Percentiles rank a stretch among this genome's conserved stretches.
phyloP scores from a whole-genome alignment of 305 asterid species.

The Fraxinus sp. region DNA sequence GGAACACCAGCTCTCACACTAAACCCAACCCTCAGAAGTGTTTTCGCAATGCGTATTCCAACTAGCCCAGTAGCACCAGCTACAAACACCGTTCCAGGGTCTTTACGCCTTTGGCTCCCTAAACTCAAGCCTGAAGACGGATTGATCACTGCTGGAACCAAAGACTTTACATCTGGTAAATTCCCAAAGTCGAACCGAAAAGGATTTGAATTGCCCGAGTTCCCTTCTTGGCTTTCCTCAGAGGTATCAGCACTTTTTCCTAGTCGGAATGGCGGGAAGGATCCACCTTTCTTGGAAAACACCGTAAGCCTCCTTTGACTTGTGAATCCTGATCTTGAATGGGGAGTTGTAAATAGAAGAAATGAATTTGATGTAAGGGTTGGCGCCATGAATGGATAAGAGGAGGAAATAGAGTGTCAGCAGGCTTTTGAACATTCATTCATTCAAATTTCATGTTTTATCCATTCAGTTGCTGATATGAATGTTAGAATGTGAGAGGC shows the following conservation, averaged over 20 bases:
- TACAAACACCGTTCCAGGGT: constrained; percentile 80
- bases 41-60: constrained; percentile 82
- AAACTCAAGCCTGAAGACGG: constrained; percentile 56
- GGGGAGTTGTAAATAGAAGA: constrained; percentile 52
- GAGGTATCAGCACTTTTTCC: constrained; percentile 29
- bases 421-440: constrained; percentile 16
- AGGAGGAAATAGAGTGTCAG: constrained; percentile 11
- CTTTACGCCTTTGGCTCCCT: constrained; percentile 58
- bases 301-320: constrained; percentile 40
- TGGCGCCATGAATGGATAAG: constrained; percentile 59
- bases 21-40: constrained; percentile 74
- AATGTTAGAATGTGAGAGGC: constrained; percentile 29
- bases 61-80: constrained; percentile 91
- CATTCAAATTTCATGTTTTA: constrained; percentile 21
- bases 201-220: constrained; percentile 41
- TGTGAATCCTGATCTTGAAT: constrained; percentile 36
- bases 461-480: constrained; percentile 19
- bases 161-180: constrained; percentile 54
- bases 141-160: constrained; percentile 53
- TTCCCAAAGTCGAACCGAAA: constrained; percentile 65
- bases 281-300: constrained; percentile 47
- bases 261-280: constrained; percentile 28
- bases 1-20: constrained; percentile 96
- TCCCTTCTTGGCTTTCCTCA: constrained; percentile 24
- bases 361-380: constrained; percentile 74